phyloP scores from a whole-genome alignment of 495 filamentous ascomycete species.

The Massariosphaeria phaeospora region DNA sequence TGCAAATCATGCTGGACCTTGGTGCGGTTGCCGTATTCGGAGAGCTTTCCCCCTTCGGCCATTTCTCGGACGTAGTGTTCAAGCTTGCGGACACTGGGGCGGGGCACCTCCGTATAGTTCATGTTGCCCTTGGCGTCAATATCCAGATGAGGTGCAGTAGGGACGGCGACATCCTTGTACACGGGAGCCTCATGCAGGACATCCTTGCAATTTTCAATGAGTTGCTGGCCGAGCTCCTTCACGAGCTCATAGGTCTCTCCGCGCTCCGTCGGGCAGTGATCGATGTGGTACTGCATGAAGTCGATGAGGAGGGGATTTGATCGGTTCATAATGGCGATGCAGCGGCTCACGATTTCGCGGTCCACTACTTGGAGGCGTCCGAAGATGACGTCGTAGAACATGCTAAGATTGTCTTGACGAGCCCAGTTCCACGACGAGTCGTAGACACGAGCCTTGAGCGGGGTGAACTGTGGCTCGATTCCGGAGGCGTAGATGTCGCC shows the following conservation, averaged over 20 bases:
- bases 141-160: conserved; percentile 84
- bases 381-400: conserved; percentile 99
- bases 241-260: conserved; percentile 97
- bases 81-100: conserved; percentile 86
- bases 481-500: conserved; percentile 93
- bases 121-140: conserved; percentile 87
- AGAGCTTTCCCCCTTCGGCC: conserved; percentile 96
- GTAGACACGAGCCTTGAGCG: conserved; percentile 90
- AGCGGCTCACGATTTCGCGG: conserved; percentile 95
- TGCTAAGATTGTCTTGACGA: conserved; percentile 90
- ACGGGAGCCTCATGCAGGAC: conserved; percentile 75
- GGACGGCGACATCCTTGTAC: conserved; percentile 91
- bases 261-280: conserved; percentile 93
- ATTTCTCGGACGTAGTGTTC: conserved; percentile 99
- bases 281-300: conserved; percentile 99
- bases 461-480: conserved; percentile 89
- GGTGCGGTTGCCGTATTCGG: conserved; percentile 94
- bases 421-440: conserved; percentile 99
- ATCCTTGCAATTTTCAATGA: conserved; percentile 97
- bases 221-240: conserved; percentile 87
- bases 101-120: conserved; percentile 81
- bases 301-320: conserved; percentile 92
- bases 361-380: conserved; percentile 88
- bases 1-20: conserved; percentile 95
- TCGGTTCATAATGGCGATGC: conserved; percentile 98